Base-by-base conservation (phyloP, 2,329 filamentous ascomycete species). In the Incumbomyces delicatus region DNA sequence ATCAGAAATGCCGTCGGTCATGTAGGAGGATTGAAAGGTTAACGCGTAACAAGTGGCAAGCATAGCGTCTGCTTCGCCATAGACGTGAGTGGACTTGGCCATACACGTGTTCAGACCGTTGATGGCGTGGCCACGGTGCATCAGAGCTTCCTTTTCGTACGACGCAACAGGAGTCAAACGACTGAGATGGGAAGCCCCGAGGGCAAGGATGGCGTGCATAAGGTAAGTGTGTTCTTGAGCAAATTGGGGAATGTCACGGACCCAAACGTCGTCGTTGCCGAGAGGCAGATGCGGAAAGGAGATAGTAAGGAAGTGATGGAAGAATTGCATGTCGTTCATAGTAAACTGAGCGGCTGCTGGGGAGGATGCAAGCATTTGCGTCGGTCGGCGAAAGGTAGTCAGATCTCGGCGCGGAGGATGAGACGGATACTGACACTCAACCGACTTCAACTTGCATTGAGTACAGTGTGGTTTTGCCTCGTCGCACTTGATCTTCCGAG, bases 131-230 rank as follows among this genome's bases (percentile, higher is more conserved):
- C 83, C 66, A 16, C 81, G 77, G 60, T 85, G 81, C 31, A 68
- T 67, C 65, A 85, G 76, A 35, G 81, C 80, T 27, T 75, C 71
- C 12, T 73, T 66, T 12, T 73, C 62, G 14, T 84, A 71, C 49
- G 69, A 70, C 1, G 70, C 60, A 48, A 75, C 76, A 1, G 67
- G 61, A 3, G 65, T 63, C 3, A 85, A 48, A 14, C 60, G 49
- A 22, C 54, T 51, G 16, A 60, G 70, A 52, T 85, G 78, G 0
- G 81, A 84, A 29, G 82, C 83, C 1, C 81, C 72, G 50, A 83
- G 72, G 11, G 80, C 80, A 0, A 84, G 71, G 42, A 86, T 80
- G 3, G 81, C 78, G 59, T 86, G 81, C 75, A 86, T 83, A 8
- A 84, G 69, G 49, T 78, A 83, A 47, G 81, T 77, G 53, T 82